These are phyloP conservation scores for Claviceps capensis DNA, from an alignment of 2,329 filamentous ascomycete species.

Conservation along the genomic window DNA sequence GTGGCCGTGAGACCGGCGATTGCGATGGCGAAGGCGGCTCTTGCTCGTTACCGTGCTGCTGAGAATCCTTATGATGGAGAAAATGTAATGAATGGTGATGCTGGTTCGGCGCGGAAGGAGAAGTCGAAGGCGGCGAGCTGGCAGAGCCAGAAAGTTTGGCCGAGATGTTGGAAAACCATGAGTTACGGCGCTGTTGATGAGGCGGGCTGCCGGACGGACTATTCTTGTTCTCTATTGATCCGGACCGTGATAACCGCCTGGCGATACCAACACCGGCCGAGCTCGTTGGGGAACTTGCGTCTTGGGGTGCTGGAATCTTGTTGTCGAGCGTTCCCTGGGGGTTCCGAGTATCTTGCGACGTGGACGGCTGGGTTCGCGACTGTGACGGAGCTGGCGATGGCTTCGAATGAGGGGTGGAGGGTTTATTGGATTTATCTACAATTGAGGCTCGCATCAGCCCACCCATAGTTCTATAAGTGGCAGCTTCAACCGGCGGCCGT, in stretches of 20 bases:
- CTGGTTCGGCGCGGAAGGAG: constrained; percentile 15
- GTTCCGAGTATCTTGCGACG: constrained; percentile 13
- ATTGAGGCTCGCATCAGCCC: constrained; percentile 1
- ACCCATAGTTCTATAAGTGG: background rate
- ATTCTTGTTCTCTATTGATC: constrained; percentile 21
- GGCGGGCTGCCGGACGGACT: constrained; percentile 17
- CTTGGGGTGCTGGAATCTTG: constrained; percentile 9
- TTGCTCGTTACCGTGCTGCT: constrained; percentile 2
- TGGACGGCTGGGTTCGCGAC: constrained; percentile 15
- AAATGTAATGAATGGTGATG: constrained; percentile 6
- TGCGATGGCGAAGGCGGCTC: constrained; percentile 4
- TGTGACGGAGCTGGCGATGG: constrained; percentile 15
- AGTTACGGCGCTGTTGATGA: constrained; percentile 48
- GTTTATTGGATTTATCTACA: constrained; percentile 19
- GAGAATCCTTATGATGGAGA: constrained; percentile 8
- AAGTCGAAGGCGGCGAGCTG: constrained; percentile 12
- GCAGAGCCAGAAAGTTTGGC: constrained; percentile 70
- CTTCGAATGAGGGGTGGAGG: constrained; percentile 14
- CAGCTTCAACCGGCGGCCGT: background rate
- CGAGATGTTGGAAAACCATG: constrained; percentile 88
- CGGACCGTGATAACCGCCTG: constrained; percentile 19
- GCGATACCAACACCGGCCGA: constrained; percentile 11
- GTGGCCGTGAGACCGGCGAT: constrained; percentile 12
- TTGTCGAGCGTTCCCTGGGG: constrained; percentile 14
- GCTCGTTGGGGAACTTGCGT: constrained; percentile 10